These are phyloP conservation scores for Saccharomyces mikatae DNA, from an alignment of 805 yeast genomes.

Conservation along the genomic window DNA sequence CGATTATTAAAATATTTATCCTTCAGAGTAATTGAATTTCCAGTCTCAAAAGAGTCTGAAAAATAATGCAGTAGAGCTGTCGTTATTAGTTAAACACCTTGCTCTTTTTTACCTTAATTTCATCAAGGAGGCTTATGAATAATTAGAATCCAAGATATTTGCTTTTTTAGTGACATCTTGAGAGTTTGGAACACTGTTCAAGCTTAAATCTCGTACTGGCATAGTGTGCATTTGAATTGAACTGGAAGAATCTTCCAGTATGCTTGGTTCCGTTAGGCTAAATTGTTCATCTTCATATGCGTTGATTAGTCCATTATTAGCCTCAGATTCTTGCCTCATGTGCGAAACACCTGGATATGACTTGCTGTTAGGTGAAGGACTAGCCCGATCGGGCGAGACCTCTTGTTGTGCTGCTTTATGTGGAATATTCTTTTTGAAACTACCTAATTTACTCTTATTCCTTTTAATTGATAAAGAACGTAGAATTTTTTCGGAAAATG, in stretches of 20 bases:
- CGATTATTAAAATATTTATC: not conserved
- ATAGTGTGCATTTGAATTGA: conserved; percentile 1
- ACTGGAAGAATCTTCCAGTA: conserved; percentile 4
- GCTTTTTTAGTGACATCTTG: conserved; percentile 10
- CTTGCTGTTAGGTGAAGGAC: conserved; percentile 7
- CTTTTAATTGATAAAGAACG: conserved; percentile 18
- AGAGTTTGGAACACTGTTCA: conserved; percentile 11
- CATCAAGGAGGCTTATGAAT: not conserved
- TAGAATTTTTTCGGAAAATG: conserved; percentile 19
- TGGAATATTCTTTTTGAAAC: not conserved
- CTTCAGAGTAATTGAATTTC: conserved; percentile 35
- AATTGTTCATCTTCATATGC: conserved; percentile 17
- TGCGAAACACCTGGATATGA: conserved; percentile 19
- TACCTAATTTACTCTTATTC: conserved; percentile 1
- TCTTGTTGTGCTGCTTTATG: not conserved
- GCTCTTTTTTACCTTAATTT: not conserved
- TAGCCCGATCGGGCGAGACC: not conserved
- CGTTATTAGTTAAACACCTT: not conserved
- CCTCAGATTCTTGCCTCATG: conserved; percentile 24
- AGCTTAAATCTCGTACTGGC: conserved; percentile 17
- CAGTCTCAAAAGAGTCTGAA: not conserved
- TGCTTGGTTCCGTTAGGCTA: conserved; percentile 8
- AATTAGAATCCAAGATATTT: conserved; percentile 8
- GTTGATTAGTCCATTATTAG: conserved; percentile 25
- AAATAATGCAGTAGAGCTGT: not conserved